Evolutionary conservation across 805 yeast species (phyloP).

Genomic region (Metschnikowia santaceciliae): DNA sequence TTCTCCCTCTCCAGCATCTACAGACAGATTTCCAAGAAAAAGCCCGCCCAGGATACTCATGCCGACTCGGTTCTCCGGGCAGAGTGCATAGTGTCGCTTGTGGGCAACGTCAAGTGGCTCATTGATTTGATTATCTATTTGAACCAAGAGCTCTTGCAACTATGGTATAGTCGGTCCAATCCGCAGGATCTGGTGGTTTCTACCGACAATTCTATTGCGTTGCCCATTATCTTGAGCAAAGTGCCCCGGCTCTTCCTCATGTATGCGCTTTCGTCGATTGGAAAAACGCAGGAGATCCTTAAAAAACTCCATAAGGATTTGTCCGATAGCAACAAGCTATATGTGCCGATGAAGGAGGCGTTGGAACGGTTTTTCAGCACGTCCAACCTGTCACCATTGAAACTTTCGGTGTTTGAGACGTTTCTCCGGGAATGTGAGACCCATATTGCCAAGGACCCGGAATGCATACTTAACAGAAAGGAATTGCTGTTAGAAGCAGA

Average conservation of each 20-base stretch:
- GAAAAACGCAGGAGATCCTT: conserved; percentile 54
- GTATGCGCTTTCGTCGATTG: conserved; percentile 64
- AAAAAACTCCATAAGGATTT: conserved; percentile 54
- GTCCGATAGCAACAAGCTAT: conserved; percentile 36
- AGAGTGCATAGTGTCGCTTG: conserved; percentile 53
- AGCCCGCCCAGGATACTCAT: conserved; percentile 46
- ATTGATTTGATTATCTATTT: conserved; percentile 70
- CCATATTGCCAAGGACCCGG: conserved; percentile 27
- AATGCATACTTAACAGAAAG: conserved; percentile 9
- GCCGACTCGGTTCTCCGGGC: conserved; percentile 56
- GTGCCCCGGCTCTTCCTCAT: conserved; percentile 65
- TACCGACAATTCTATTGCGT: conserved; percentile 40
- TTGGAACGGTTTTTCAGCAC: conserved; percentile 47
- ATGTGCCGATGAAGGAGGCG: conserved; percentile 51
- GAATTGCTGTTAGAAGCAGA: conserved; percentile 43
- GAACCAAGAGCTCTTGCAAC: conserved; percentile 65
- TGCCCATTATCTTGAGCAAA: conserved; percentile 61
- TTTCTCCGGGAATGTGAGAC: conserved; percentile 58
- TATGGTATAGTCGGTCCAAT: conserved; percentile 26
- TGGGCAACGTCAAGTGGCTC: conserved; percentile 87
- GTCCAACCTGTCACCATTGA: conserved; percentile 49
- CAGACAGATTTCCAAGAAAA: conserved; percentile 63
- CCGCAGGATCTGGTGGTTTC: conserved; percentile 19
- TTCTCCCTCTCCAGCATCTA: conserved; percentile 55
- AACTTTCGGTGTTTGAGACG: conserved; percentile 53